Conservation (phyloP, 495 filamentous ascomycete genomes). For the Xylaria cubensis region DNA sequence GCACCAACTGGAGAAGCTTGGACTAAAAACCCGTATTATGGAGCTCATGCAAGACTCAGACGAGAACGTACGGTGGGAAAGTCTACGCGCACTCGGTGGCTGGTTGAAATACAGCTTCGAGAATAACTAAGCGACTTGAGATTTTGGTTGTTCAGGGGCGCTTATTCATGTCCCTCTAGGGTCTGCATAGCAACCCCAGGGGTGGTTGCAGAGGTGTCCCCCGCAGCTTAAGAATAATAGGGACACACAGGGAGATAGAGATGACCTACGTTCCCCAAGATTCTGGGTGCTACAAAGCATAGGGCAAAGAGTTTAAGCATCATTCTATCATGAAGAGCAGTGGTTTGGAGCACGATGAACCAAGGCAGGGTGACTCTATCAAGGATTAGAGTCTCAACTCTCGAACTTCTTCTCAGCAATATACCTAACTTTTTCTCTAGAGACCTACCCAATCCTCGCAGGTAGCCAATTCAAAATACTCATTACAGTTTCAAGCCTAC, state of each 20-base stretch:
- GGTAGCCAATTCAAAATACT: slow-evolving; percentile 21
- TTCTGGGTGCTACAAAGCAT: background rate
- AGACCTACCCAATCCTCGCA: slow-evolving; percentile 16
- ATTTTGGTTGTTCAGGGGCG: background rate
- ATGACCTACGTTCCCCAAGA: background rate
- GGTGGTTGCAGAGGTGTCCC: background rate
- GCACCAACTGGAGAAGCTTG: slow-evolving; percentile 82
- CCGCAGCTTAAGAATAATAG: background rate
- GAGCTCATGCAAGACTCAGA: slow-evolving; percentile 91
- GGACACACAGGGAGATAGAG: background rate
- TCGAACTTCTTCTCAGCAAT: background rate
- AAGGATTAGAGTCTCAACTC: slow-evolving; percentile 1
- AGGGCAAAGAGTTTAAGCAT: background rate
- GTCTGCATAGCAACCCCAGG: background rate
- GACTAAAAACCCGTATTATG: slow-evolving; percentile 92
- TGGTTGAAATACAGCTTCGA: slow-evolving; percentile 94
- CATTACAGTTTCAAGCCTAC: background rate
- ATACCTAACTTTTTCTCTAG: slow-evolving; percentile 12
- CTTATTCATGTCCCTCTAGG: background rate
- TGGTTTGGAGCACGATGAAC: background rate
- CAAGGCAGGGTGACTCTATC: background rate
- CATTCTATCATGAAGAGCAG: background rate
- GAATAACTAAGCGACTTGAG: slow-evolving; percentile 44
- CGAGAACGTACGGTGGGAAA: slow-evolving; percentile 94
- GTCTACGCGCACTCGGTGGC: slow-evolving; percentile 87